phyloP scores from a whole-genome alignment of 2,329 filamentous ascomycete species.

The Xylariaceae sp. region DNA sequence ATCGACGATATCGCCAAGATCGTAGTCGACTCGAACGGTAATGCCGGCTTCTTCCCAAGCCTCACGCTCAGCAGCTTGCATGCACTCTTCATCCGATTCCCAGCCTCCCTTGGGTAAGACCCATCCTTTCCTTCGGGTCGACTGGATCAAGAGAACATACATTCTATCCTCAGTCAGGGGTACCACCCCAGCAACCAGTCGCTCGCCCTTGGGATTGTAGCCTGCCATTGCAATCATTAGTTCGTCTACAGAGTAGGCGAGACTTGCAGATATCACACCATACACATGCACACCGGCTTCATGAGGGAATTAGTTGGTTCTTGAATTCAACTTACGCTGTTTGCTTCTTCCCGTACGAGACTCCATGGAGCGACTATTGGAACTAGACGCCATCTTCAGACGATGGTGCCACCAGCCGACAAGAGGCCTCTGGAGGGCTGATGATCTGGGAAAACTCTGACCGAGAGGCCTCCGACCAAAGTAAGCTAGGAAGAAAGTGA shows the following conservation, averaged over 20 bases:
- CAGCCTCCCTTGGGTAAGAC: slow-evolving; percentile 97
- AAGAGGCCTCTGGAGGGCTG: no score
- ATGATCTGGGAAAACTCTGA: no score
- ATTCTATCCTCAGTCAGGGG: slow-evolving; percentile 85
- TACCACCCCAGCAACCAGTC: slow-evolving; percentile 93
- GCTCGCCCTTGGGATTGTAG: slow-evolving; percentile 90
- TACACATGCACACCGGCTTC: slow-evolving; percentile 19
- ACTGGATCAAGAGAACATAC: slow-evolving; percentile 92
- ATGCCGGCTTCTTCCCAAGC: slow-evolving; percentile 99
- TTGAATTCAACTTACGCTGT: slow-evolving; percentile 69
- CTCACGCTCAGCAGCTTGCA: slow-evolving; percentile 84
- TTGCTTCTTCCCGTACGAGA: slow-evolving; percentile 78
- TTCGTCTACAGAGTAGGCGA: slow-evolving; percentile 42
- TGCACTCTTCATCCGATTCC: slow-evolving; percentile 91
- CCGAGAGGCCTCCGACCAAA: slow-evolving; percentile 37
- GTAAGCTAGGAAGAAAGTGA: slow-evolving; percentile 38
- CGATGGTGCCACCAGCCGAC: slow-evolving; percentile 22
- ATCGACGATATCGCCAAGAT: slow-evolving; percentile 86
- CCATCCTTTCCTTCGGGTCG: slow-evolving; percentile 88
- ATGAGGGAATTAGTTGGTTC: slow-evolving; percentile 3
- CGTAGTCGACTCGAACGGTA: slow-evolving; percentile 79
- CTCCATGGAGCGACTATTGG: slow-evolving; percentile 65
- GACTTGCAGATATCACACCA: slow-evolving; percentile 31
- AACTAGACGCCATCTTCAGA: slow-evolving; percentile 40
- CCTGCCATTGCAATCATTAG: slow-evolving; percentile 63